Evolutionary conservation across 306 rosid species (phyloP).

Genomic region (Begonia fuchsioides): DNA sequence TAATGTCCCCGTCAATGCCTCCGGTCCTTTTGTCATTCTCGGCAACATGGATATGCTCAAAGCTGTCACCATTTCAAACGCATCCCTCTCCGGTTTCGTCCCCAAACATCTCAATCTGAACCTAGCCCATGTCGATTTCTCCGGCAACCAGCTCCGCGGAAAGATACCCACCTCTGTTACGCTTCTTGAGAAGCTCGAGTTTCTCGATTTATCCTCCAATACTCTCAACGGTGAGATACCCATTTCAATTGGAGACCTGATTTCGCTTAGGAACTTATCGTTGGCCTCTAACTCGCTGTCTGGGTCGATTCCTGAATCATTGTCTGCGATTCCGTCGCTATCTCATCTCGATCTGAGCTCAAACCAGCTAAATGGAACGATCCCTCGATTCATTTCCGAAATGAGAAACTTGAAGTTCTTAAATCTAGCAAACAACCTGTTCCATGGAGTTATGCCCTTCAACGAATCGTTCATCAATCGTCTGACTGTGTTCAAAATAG

Average conservation of each 20-base stretch:
- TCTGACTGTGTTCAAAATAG: constrained; percentile 47
- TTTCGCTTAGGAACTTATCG: constrained; percentile 43
- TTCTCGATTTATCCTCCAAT: constrained; percentile 56
- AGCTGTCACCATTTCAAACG: constrained; percentile 47
- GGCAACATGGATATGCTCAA: constrained; percentile 54
- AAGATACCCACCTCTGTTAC: constrained; percentile 45
- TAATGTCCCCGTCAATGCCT: constrained; percentile 31
- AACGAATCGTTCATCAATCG: constrained; percentile 38
- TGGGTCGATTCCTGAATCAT: constrained; percentile 61
- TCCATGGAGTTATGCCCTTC: constrained; percentile 78
- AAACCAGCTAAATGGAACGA: constrained; percentile 72
- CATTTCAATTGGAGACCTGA: constrained; percentile 56
- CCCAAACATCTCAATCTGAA: constrained; percentile 48
- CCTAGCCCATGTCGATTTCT: constrained; percentile 70
- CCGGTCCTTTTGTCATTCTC: constrained; percentile 73
- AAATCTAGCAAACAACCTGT: constrained; percentile 67
- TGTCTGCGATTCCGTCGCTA: constrained; percentile 54
- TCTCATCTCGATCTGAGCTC: constrained; percentile 81
- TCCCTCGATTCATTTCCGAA: constrained; percentile 64
- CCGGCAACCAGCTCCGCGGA: constrained; percentile 55
- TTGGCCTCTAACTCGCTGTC: constrained; percentile 67
- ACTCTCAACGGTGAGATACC: constrained; percentile 52
- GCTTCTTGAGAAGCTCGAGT: constrained; percentile 40
- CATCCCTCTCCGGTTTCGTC: constrained; percentile 61
- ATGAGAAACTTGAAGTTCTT: constrained; percentile 59